These are phyloP conservation scores for Pichia thaimueangensis DNA, from an alignment of 805 yeast genomes.

Conservation along the genomic window DNA sequence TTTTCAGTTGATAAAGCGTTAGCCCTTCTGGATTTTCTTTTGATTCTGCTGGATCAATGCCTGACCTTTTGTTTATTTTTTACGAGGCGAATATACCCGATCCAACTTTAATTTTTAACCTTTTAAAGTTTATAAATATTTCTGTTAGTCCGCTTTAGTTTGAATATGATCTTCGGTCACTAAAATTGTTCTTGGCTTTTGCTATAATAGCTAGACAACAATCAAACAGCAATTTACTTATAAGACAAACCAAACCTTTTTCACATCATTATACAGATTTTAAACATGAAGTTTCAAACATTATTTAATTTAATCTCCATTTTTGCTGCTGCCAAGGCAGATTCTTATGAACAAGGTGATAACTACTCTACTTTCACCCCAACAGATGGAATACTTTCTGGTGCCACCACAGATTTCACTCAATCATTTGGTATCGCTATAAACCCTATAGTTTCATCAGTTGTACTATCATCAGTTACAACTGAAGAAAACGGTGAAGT, in stretches of 20 bases:
- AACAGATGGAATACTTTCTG: slow-evolving; percentile 38
- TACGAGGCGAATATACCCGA: no score
- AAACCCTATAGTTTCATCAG: slow-evolving; percentile 39
- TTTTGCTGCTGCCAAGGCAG: slow-evolving; percentile 2
- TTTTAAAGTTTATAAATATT: no score
- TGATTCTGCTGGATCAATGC: slow-evolving; percentile 6
- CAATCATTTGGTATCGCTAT: slow-evolving; percentile 64
- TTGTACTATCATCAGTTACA: slow-evolving; percentile 20
- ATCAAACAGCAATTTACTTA: no score
- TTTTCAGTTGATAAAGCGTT: no score
- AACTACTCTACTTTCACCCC: slow-evolving; percentile 70
- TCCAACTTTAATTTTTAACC: not conserved
- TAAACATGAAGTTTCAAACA: slow-evolving; percentile 5
- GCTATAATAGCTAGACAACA: no score
- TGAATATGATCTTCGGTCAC: no score
- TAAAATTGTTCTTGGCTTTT: not conserved
- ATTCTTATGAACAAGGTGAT: slow-evolving; percentile 30
- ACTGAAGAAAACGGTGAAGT: slow-evolving; percentile 18
- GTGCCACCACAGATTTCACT: slow-evolving; percentile 52
- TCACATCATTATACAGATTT: not conserved
- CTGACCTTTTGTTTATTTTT: slow-evolving; percentile 1
- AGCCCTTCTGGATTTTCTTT: no score
- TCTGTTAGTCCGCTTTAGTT: no score
- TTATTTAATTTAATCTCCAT: not conserved
- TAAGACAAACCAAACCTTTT: not conserved